phyloP scores from a whole-genome alignment of 2,329 filamentous ascomycete species.

The Aspergillus flavus region DNA sequence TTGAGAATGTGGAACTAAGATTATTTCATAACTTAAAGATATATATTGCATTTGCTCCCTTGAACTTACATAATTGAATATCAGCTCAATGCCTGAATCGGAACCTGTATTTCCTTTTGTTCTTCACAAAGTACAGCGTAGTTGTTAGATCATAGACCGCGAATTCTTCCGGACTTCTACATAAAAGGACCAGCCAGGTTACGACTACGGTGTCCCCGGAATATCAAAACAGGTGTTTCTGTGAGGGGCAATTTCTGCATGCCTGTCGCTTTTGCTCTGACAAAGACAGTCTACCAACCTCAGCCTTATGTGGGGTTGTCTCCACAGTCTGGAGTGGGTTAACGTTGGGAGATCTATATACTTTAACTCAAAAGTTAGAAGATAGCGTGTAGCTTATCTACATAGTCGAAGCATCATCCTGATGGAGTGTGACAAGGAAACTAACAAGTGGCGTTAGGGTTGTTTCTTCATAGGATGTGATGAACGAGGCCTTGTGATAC shows the following conservation, averaged over 20 bases:
- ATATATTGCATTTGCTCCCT: not conserved
- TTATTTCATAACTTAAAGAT: too few relatives aligned
- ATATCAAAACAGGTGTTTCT: not conserved
- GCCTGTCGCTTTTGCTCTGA: not conserved
- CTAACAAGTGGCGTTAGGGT: not conserved
- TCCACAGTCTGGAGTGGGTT: not conserved
- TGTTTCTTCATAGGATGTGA: not conserved
- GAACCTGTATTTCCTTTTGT: not conserved
- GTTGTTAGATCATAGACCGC: not conserved
- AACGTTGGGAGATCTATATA: not conserved
- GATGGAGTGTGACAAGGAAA: not conserved
- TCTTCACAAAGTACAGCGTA: not conserved
- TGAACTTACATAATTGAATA: not conserved
- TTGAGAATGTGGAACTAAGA: too few relatives aligned
- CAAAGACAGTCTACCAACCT: not conserved
- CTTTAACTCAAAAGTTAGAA: not conserved
- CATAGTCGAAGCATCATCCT: not conserved
- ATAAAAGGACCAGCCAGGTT: not conserved
- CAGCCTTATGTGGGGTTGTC: not conserved
- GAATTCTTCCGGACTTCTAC: not conserved
- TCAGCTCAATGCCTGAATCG: not conserved
- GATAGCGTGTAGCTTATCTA: not conserved
- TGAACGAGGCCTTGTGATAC: not conserved
- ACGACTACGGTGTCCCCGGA: not conserved
- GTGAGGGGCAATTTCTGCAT: too few relatives aligned